Base-by-base conservation (phyloP, 2,329 filamentous ascomycete species). In the Dactylonectria estremocensis region DNA sequence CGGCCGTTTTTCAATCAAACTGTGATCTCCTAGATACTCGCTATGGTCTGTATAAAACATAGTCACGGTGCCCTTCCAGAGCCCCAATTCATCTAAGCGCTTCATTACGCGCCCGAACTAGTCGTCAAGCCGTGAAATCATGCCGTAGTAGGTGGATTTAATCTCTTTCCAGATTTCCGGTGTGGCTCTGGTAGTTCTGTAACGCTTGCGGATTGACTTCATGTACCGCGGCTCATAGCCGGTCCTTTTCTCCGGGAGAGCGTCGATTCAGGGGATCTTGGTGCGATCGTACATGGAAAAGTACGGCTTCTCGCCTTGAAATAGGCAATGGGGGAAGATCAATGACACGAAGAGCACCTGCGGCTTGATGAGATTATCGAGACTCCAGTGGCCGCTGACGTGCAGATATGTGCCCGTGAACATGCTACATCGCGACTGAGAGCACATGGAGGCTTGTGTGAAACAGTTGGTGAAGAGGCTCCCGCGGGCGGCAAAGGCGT, bases 1-100 rank as follows among this genome's bases (percentile, higher is more conserved):
- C 0, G 83, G 83, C 83, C 84, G 86, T 64, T 86, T 86, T 71
- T 86, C 84, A 22, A 87, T 83, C 13, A 86, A 72, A 0, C 83
- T 83, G 59, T 85, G 78, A 58, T 86, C 83, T 13, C 83, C 84
- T 0, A 86, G 79, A 57, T 83, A 86, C 59, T 86, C 83, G 3
- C 83, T 84, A 64, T 84, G 83, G 50, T 84, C 82, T 0, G 82
- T 83, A 61, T 83, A 84, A 69, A 84, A 83, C 76, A 84, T 78
- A 1, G 82, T 83, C 0, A 85, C 76, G 0, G 83, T 84, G 8
- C 78, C 72, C 4, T 81, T 73, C 80, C 81, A 84, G 0, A 82
- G 69, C 0, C 71, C 77, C 1, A 78, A 69, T 0, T 78, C 74
- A 10, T 83, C 77, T 2, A 82, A 67, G 5, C 75, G 77, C 0